Base-by-base conservation (phyloP, 768 basidiomycete genomes). In the Gyrodon lividus region DNA sequence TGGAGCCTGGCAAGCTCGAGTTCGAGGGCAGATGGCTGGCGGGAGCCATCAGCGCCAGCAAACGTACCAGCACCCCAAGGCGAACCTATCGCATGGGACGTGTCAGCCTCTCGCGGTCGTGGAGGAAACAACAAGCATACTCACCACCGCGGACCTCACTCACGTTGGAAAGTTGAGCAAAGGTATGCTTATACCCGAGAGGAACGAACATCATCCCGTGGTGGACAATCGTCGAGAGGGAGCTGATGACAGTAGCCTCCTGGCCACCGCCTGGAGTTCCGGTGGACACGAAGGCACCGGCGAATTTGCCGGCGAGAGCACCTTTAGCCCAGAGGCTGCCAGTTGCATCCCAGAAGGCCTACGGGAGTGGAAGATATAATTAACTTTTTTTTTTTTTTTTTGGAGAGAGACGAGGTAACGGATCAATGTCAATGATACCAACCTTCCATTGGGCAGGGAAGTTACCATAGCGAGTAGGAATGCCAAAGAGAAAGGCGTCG, bases 381-480 rank as follows among this genome's bases (percentile, higher is more conserved):
- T 51, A 64, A 45, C 26, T 24, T 24, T 41, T 23, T 13, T 24
- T n/a, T n/a, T n/a, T n/a, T n/a, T n/a, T n/a, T n/a, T n/a, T n/a
- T n/a, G n/a, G n/a, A n/a, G n/a, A 30, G 5, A 5, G 9, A 45
- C 10, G 6, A 14, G 6, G 31, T 28, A n/a, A 39, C 41, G 44
- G 12, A 60, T 52, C 45, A 54, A 45, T n/a, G n/a, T 52, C 45
- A 54, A 43, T 7, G 14, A 26, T 35, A 57, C 72, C 2, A 46
- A 81, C 85, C 80, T 87, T 88, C 82, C 82, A 87, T 59, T 94
- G 92, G 2, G 75, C 87, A 22, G 91, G 81, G 68, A 89, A 84
- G 61, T 79, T 83, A 37, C 92, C 92, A 70, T 80, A 95, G 60
- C 92, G 86, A 23, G 87, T 88, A 46, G 86, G 86, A 51, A 91